Evolutionary conservation across 305 asterid genomes (phyloP), one percentile per base, ranked within the genome.

Genomic region (Ruellia speciosa): DNA sequence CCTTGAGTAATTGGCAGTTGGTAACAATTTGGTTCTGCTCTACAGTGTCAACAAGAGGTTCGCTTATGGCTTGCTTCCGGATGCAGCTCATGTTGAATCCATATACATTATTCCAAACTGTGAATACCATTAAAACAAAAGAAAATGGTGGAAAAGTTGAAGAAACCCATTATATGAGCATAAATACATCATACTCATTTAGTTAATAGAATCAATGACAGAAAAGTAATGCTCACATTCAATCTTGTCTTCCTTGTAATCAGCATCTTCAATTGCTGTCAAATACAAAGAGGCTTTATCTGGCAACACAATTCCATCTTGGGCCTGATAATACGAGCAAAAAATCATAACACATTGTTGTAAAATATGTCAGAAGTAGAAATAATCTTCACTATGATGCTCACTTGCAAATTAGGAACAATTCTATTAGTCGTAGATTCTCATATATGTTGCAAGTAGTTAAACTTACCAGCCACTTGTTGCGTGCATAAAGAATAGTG

Each of bases 31-130:
- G 99, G 17, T 84, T 86, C 76, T 81, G 84, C 47, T 92, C 94
- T 13, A 92, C 97, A 6, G 79, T 82, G 81, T 92, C 99, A 60
- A 92, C 95, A 65, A 92, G 88, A 62, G 99, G 99, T 68, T 92
- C 97, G 69, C 65, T 51, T 58, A 92, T 86, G 65, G 95, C 69
- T 70, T 78, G 94, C 81, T 86, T 88, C 83, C 96, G 75, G 31
- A 88, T 88, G 79, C 97, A 92, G 80, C 95, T 88, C 99, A 92
- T 92, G 68, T 92, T 81, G 62, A 88, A 92, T 64, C 97, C 97
- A 28, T 86, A 92, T 6, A 88, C 96, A 71, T 66, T 69, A 72
- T 88, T 86, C 96, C 99, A 92, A 61, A 86, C 99, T 92, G 94
- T 19, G 18, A 61, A 12, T 51, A 43, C 17, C 39, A 55, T n/a